Evolutionary conservation across 441 rosid species (phyloP).

Genomic region (Gossypium lobatum): DNA sequence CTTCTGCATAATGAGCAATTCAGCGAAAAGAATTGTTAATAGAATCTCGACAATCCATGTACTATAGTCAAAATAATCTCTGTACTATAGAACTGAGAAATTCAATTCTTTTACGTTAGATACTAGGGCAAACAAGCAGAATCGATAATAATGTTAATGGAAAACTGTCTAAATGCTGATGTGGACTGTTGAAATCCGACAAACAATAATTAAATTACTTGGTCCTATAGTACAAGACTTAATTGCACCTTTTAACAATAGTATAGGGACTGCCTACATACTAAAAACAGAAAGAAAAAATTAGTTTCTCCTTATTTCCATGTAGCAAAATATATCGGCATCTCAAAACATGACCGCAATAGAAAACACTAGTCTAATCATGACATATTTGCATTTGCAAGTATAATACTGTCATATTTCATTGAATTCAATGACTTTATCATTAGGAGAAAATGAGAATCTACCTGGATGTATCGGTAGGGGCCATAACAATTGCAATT

Average conservation of each 20-base stretch:
- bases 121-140: neutral
- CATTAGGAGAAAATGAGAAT: neutral
- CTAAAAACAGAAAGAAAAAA: neutral
- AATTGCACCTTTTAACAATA: too few species aligned
- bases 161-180: neutral
- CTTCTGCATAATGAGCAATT: neutral
- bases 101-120: neutral
- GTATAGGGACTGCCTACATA: too few species aligned
- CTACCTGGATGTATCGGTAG: conserved; percentile 74
- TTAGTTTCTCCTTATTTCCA: neutral
- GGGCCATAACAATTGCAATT: conserved; percentile 94
- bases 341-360: neutral
- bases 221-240: neutral
- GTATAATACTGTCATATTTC: neutral
- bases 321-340: neutral
- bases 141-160: neutral
- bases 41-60: neutral
- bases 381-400: neutral
- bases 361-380: neutral
- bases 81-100: neutral
- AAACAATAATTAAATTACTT: neutral
- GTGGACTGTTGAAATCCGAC: neutral
- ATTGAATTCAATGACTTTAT: conserved; percentile 7
- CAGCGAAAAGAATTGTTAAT: neutral
- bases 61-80: neutral